Evolutionary conservation across 345 rosid genomes (phyloP), one percentile per base, ranked within the genome.

Genomic region (Lumnitzera racemosa): DNA sequence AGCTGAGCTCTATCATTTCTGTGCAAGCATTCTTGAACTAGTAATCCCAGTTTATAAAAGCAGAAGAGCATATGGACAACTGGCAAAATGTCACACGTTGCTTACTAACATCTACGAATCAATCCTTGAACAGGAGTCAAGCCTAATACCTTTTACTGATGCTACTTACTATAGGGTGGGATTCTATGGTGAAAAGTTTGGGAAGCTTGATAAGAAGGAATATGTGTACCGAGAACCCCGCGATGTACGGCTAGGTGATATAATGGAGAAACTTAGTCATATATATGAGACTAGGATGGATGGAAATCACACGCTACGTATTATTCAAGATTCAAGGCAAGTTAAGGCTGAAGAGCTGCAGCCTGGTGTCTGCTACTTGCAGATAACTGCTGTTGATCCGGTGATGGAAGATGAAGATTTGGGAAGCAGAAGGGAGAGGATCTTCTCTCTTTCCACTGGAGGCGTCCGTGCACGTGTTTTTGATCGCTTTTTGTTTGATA

Each of bases 331-430:
- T 80, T 94, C 97, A 8, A 77, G 96, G 67, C 97, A 94, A 70
- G 99, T 94, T 9, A 94, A 90, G 78, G 96, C 96, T 15, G 99
- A 90, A 20, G 99, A 94, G 70, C 68, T 94, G 80, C 96, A 90
- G 79, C 88, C 90, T 55, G 99, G 95, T 62, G 89, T 76, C 65
- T 90, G 99, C 78, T 88, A 88, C 78, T 76, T 94, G 70, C 99
- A 94, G 77, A 94, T 94, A 31, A 94, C 99, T 11, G 99, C 99
- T 25, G 97, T 90, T 56, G 96, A 94, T 76, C 83, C 96, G 14
- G 99, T 94, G 67, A 86, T 94, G 96, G 99, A 94, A 72, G 95
- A 94, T 74, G 99, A 90, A 83, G 99, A 94, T 77, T 82, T 90
- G 66, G 99, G 99, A 60, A 94, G 99, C 76, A 76, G 97, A 72